These are phyloP conservation scores for Diaporthe australafricana DNA, from an alignment of 2,329 filamentous ascomycete species.

Conservation along the genomic window DNA sequence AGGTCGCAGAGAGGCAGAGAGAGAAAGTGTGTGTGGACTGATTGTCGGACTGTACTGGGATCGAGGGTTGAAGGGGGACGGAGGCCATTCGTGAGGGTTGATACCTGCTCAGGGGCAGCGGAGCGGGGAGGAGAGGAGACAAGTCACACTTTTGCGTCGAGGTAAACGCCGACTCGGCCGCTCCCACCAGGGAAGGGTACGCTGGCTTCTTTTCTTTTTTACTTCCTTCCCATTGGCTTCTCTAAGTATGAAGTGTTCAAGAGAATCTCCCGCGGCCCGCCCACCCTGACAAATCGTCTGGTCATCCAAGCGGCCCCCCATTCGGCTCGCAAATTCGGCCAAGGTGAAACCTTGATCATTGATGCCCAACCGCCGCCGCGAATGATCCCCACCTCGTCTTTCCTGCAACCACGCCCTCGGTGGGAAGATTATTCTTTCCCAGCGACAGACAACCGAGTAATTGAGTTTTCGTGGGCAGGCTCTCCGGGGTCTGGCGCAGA, in stretches of 20 bases:
- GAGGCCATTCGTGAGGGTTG: background rate
- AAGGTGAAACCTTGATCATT: constrained; percentile 6
- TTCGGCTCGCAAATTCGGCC: constrained; percentile 14
- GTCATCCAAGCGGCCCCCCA: background rate
- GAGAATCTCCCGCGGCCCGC: background rate
- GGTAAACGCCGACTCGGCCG: background rate
- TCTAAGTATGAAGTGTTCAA: background rate
- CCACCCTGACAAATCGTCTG: constrained; percentile 14
- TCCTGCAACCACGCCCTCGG: background rate
- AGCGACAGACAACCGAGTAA: background rate
- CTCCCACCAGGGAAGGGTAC: background rate
- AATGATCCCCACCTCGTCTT: background rate
- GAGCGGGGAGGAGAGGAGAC: constrained; percentile 1
- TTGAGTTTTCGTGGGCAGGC: background rate
- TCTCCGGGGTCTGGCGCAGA: too few relatives aligned
- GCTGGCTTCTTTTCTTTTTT: too few relatives aligned
- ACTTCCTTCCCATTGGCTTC: background rate
- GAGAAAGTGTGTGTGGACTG: too few relatives aligned
- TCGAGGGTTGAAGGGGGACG: background rate
- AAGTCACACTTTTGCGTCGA: too few relatives aligned
- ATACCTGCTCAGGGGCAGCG: background rate
- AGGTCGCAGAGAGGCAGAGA: too few relatives aligned
- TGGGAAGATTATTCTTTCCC: background rate
- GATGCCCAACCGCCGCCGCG: background rate
- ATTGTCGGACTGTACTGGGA: background rate